Percentiles rank a stretch among this genome's conserved stretches.
Conservation (phyloP, 345 rosid genomes). For the Ailanthus altissimus region DNA sequence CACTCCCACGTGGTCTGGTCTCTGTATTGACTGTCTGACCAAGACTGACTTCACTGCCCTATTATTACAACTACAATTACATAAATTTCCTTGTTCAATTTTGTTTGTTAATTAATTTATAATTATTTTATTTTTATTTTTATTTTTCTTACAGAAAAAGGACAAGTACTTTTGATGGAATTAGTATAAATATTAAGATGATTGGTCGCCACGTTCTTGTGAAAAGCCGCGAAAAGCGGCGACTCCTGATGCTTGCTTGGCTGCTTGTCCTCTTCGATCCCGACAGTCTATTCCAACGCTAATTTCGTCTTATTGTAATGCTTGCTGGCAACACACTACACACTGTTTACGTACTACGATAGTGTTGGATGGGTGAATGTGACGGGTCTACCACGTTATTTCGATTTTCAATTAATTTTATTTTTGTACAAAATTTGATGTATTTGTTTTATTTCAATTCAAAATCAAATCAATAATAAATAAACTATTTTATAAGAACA, state of each 20-base stretch:
- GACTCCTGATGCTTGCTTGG: neutral
- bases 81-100: neutral
- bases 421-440: no score
- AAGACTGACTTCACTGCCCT: neutral
- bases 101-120: neutral
- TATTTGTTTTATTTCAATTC: no score
- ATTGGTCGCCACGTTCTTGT: constrained; percentile 2
- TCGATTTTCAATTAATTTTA: no score
- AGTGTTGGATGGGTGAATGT: no score
- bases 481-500: no score
- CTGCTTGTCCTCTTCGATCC: constrained; percentile 20
- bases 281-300: constrained; percentile 2
- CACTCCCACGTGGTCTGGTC: constrained; percentile 36
- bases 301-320: neutral
- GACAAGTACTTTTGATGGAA: neutral
- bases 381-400: no score
- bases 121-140: neutral
- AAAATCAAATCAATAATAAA: no score
- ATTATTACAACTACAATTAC: neutral
- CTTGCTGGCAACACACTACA: no score
- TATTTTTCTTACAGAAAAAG: neutral
- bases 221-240: constrained; percentile 35
- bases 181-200: no score
- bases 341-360: no score
- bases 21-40: neutral